Conservation (phyloP, 805 yeast species). For the Pichia ethanolica region DNA sequence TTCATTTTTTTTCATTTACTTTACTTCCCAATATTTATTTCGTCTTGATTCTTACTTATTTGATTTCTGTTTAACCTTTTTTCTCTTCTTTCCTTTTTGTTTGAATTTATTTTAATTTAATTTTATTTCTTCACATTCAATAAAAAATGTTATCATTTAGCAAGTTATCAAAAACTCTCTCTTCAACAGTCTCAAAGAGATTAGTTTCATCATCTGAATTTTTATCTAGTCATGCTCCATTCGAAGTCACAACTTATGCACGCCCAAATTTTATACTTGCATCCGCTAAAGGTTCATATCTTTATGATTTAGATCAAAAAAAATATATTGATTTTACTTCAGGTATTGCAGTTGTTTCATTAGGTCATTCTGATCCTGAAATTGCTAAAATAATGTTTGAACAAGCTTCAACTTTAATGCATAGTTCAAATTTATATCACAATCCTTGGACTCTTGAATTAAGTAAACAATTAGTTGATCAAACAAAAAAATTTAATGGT, state of each 20-base stretch:
- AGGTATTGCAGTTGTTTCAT: conserved; percentile 94
- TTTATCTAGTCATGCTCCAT: conserved; percentile 26
- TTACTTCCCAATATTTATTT: no score
- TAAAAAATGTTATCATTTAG: conserved; percentile 2
- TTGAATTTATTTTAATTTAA: no score
- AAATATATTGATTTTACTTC: conserved; percentile 87
- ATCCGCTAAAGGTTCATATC: conserved; percentile 71
- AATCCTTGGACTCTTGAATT: conserved; percentile 80
- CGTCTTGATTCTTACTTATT: no score
- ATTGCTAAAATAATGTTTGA: conserved; percentile 63
- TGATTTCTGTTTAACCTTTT: not conserved
- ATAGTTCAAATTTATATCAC: conserved; percentile 79
- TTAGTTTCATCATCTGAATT: conserved; percentile 25
- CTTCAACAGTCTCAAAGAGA: conserved; percentile 6
- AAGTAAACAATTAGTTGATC: conserved; percentile 59
- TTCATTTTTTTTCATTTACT: no score
- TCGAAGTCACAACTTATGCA: conserved; percentile 69
- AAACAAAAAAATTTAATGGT: conserved; percentile 67
- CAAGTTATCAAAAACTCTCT: conserved; percentile 7
- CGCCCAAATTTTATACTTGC: conserved; percentile 71
- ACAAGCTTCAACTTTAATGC: conserved; percentile 69
- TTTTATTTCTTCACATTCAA: no score
- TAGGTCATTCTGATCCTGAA: conserved; percentile 80
- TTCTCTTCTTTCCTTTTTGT: no score
- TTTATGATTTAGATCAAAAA: conserved; percentile 74